phyloP scores from a whole-genome alignment of 352 stramenopile species.

The Bremia lactucae region DNA sequence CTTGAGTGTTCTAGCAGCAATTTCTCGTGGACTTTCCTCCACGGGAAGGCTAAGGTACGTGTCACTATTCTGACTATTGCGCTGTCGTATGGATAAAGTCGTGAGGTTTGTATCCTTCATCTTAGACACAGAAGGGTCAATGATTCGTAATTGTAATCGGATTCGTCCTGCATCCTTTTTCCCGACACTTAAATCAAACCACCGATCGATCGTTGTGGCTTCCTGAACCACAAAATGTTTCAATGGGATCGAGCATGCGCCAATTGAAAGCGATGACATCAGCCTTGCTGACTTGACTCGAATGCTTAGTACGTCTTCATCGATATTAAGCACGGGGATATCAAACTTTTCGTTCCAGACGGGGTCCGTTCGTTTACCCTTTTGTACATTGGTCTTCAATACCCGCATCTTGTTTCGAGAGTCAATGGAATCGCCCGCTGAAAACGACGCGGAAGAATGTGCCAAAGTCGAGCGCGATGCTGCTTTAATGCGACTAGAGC shows the following conservation, averaged over 20 bases:
- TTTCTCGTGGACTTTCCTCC: slow-evolving; percentile 15
- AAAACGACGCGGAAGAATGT: slow-evolving; percentile 11
- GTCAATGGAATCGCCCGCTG: slow-evolving; percentile 10
- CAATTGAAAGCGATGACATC: slow-evolving; percentile 49
- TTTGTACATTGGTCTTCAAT: slow-evolving; percentile 59
- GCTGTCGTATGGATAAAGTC: neutral
- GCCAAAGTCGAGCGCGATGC: slow-evolving; percentile 3
- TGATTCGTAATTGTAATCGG: slow-evolving; percentile 54
- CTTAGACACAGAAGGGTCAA: slow-evolving; percentile 13
- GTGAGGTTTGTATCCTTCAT: slow-evolving; percentile 1
- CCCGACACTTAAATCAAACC: slow-evolving; percentile 40
- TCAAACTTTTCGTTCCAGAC: slow-evolving; percentile 80
- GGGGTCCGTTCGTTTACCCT: slow-evolving; percentile 31
- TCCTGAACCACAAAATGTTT: slow-evolving; percentile 30
- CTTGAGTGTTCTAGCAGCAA: slow-evolving; percentile 12
- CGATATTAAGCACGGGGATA: slow-evolving; percentile 35
- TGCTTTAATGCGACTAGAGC: slow-evolving; percentile 3
- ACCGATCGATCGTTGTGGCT: slow-evolving; percentile 34
- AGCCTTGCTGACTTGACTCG: slow-evolving; percentile 62
- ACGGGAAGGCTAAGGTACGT: slow-evolving; percentile 21
- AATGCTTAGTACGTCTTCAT: slow-evolving; percentile 47
- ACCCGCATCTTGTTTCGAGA: slow-evolving; percentile 20
- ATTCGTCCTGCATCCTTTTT: slow-evolving; percentile 51
- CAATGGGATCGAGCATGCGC: slow-evolving; percentile 37
- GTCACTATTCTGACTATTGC: slow-evolving; percentile 17